Conservation (phyloP, 2,329 filamentous ascomycete species). For the Pseudocercospora macadamiae region DNA sequence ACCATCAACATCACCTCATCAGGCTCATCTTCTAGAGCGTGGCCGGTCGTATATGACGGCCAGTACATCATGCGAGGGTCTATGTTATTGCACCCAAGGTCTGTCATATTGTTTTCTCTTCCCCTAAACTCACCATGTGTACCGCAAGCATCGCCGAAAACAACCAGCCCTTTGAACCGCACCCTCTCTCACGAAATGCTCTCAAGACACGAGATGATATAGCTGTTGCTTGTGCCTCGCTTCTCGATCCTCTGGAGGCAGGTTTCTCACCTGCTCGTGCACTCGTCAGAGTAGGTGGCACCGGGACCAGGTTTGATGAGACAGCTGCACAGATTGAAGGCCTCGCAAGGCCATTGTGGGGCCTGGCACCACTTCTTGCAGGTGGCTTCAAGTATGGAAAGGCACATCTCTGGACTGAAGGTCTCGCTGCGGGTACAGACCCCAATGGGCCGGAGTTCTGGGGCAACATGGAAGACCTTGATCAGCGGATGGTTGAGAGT, state of each 20-base stretch:
- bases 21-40: too few relatives aligned
- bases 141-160: constrained; percentile 34
- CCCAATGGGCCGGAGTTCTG: constrained; percentile 72
- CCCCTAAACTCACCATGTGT: constrained; percentile 5
- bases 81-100: too few relatives aligned
- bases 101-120: too few relatives aligned
- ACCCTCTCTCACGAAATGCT: too few relatives aligned
- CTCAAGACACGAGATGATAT: constrained; percentile 51
- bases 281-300: constrained; percentile 69
- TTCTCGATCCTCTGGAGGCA: constrained; percentile 71
- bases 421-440: constrained; percentile 71
- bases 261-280: constrained; percentile 71
- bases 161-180: constrained; percentile 45
- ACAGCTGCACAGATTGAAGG: constrained; percentile 77
- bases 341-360: constrained; percentile 75
- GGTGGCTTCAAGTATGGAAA: constrained; percentile 68
- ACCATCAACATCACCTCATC: too few relatives aligned
- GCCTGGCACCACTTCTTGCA: constrained; percentile 69
- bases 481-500: constrained; percentile 85
- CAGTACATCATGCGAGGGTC: too few relatives aligned
- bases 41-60: too few relatives aligned
- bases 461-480: constrained; percentile 74
- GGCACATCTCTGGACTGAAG: constrained; percentile 68
- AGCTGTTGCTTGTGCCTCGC: constrained; percentile 46
- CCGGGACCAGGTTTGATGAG: constrained; percentile 77